These are phyloP conservation scores for Babesia caballi DNA, from an alignment of 169 alveolate genomes.

Conservation along the genomic window DNA sequence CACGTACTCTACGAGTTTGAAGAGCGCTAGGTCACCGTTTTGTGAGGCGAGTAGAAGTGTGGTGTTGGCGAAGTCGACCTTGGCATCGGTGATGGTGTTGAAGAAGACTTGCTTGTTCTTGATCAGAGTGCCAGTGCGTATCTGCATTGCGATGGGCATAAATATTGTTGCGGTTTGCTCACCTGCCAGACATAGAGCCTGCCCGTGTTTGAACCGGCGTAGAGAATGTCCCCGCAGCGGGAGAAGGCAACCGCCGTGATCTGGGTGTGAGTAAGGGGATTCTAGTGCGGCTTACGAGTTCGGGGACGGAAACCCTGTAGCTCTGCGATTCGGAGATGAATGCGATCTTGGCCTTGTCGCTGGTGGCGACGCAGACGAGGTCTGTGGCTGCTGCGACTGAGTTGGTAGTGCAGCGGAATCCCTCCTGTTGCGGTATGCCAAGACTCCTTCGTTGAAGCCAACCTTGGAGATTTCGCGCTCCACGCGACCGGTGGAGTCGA, in stretches of 20 bases:
- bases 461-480: conserved; percentile 39
- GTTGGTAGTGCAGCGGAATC: conserved; percentile 20
- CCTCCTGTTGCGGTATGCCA: conserved; percentile 13
- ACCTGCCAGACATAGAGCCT: conserved; percentile 61
- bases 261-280: not conserved
- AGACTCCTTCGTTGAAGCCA: not conserved
- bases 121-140: conserved; percentile 29
- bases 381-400: conserved; percentile 22
- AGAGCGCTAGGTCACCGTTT: conserved; percentile 39
- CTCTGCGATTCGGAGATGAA: conserved; percentile 32
- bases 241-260: conserved; percentile 43
- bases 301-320: conserved; percentile 62
- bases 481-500: conserved; percentile 36
- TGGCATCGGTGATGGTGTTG: conserved; percentile 43
- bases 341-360: conserved; percentile 55
- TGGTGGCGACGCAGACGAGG: conserved; percentile 27
- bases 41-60: conserved; percentile 38
- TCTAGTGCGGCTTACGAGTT: conserved; percentile 12
- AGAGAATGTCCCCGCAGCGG: conserved; percentile 37
- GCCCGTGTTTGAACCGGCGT: conserved; percentile 47
- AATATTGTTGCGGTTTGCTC: not conserved
- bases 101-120: conserved; percentile 45
- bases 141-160: not conserved
- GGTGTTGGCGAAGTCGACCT: conserved; percentile 20
- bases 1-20: conserved; percentile 32